Percentiles rank a stretch among this genome's conserved stretches.
Evolutionary conservation across 495 filamentous ascomycete species (phyloP).

Genomic region (Tuber umbilicatum): DNA sequence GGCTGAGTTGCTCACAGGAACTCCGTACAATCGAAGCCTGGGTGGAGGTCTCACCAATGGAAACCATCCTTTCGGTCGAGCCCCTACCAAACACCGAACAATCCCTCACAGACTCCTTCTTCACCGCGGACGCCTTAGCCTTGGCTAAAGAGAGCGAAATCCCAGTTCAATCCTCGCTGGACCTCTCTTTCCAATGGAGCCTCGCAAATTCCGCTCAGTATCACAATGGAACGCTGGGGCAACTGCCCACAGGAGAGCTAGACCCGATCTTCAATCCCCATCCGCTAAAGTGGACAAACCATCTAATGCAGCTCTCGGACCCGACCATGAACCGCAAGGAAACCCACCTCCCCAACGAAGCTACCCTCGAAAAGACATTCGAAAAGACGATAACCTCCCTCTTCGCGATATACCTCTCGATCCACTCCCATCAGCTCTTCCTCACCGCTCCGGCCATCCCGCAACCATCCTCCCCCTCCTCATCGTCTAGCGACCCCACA

Average conservation of each 20-base stretch:
- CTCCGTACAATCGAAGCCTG: background rate
- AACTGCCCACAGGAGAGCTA: background rate
- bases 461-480: background rate
- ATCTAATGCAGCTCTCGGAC: background rate
- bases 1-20: background rate
- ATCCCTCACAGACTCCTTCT: background rate
- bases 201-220: background rate
- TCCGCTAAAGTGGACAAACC: background rate
- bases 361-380: background rate
- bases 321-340: background rate
- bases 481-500: background rate
- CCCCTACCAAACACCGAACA: background rate
- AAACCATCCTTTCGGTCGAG: background rate
- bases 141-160: background rate
- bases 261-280: background rate
- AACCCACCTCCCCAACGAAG: background rate
- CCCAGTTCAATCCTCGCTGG: background rate
- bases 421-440: background rate
- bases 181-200: background rate
- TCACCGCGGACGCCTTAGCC: background rate
- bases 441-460: background rate
- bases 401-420: slow-evolving; percentile 12
- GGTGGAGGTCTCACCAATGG: background rate
- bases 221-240: background rate
- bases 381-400: background rate